Percentiles rank a stretch among this genome's conserved stretches.
Conservation (phyloP, 306 rosid genomes). For the Lablab purpureus region DNA sequence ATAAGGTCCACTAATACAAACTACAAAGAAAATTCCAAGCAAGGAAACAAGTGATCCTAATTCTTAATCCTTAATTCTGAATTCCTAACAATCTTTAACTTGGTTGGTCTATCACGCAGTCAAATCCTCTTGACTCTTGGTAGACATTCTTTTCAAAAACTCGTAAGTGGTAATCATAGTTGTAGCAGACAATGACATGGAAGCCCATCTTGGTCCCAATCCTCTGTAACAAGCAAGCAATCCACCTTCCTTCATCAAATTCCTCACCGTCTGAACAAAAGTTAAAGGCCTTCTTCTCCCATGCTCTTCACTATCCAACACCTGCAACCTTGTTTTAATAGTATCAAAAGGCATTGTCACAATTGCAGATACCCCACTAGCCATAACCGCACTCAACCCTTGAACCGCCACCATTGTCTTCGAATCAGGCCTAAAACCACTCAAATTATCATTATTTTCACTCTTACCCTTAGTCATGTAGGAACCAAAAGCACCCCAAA, state of each 20-base stretch:
- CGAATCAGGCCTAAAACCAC: conserved; percentile 62
- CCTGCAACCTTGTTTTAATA: conserved; percentile 89
- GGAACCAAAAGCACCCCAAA: conserved; percentile 76
- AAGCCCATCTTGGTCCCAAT: conserved; percentile 94
- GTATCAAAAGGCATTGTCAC: conserved; percentile 96
- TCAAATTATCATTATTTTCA: conserved; percentile 14
- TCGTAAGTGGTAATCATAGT: conserved; percentile 97
- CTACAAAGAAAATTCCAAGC: conserved; percentile 35
- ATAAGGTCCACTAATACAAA: conserved; percentile 35
- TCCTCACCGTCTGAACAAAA: conserved; percentile 67
- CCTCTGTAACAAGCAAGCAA: conserved; percentile 91
- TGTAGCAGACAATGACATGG: conserved; percentile 96
- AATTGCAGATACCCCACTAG: conserved; percentile 90
- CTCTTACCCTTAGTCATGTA: conserved; percentile 56
- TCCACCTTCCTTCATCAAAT: conserved; percentile 86
- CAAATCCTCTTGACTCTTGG: conserved; percentile 66
- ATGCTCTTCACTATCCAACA: conserved; percentile 84
- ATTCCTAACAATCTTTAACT: conserved; percentile 31
- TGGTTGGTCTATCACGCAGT: neutral
- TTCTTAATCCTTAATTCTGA: neutral
- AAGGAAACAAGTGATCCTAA: conserved; percentile 7
- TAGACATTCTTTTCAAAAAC: conserved; percentile 83
- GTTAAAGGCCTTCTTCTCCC: conserved; percentile 78
- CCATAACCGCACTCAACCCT: conserved; percentile 86
- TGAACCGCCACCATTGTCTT: conserved; percentile 74